These are phyloP conservation scores for Dovyalis caffra DNA, from an alignment of 345 rosid genomes.

Conservation along the genomic window DNA sequence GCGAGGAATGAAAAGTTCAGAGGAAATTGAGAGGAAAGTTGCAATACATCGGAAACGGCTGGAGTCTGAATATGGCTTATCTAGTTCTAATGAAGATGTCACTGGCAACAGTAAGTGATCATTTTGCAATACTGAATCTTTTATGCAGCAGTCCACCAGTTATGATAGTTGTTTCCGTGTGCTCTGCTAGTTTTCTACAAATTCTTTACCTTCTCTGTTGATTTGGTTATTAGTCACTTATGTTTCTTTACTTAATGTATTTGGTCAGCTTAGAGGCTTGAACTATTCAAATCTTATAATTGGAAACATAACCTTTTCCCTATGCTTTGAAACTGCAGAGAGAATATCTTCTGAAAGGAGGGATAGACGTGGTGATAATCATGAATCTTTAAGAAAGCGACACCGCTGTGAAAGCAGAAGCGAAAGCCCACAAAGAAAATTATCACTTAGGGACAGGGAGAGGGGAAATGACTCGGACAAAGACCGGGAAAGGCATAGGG, in stretches of 20 bases:
- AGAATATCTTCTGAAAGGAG: conserved; percentile 53
- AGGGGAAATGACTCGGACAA: conserved; percentile 34
- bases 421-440: conserved; percentile 67
- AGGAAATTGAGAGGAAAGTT: conserved; percentile 91
- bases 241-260: background rate
- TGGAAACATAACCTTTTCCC: background rate
- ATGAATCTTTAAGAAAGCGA: conserved; percentile 73
- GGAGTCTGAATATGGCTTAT: conserved; percentile 70
- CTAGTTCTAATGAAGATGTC: conserved; percentile 35
- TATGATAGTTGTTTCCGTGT: background rate
- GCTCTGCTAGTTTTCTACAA: background rate
- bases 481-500: conserved; percentile 43
- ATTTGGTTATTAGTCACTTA: background rate
- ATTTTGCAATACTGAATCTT: conserved; percentile 6
- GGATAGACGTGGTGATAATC: conserved; percentile 60
- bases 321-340: conserved; percentile 41
- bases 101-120: conserved; percentile 56
- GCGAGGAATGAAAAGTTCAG: conserved; percentile 66
- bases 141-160: too few relatives aligned
- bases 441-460: conserved; percentile 27
- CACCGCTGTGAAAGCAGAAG: conserved; percentile 66
- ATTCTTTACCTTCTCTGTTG: background rate
- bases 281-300: background rate
- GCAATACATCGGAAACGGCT: conserved; percentile 71
- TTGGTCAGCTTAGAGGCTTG: background rate